phyloP scores from a whole-genome alignment of 2,329 filamentous ascomycete species.

The Apiospora saccharicola region DNA sequence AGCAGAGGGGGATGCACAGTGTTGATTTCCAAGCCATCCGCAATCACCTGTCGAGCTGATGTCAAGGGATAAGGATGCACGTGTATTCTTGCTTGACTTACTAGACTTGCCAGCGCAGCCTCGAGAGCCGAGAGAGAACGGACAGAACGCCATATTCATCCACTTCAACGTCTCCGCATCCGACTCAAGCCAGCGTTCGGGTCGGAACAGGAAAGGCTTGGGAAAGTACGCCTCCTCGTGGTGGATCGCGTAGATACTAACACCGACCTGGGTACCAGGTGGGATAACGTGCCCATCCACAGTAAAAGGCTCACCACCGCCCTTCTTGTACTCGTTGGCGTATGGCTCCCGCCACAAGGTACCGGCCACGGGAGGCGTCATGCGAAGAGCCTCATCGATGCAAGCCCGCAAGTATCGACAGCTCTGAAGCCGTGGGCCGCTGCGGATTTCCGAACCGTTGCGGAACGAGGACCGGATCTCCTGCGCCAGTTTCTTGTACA shows the following conservation, averaged over 20 bases:
- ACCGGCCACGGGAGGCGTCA: constrained; percentile 24
- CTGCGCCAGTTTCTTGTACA: constrained; percentile 14
- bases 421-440: constrained; percentile 19
- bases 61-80: too few relatives aligned
- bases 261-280: constrained; percentile 27
- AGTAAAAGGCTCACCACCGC: not conserved
- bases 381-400: constrained; percentile 26
- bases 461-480: constrained; percentile 28
- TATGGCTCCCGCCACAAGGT: constrained; percentile 25
- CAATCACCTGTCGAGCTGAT: not conserved
- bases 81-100: not conserved
- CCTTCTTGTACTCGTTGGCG: not conserved
- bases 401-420: constrained; percentile 29
- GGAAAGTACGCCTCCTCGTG: constrained; percentile 28
- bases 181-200: constrained; percentile 26
- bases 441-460: constrained; percentile 21
- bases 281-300: constrained; percentile 26
- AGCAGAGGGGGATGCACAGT: not conserved
- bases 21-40: too few relatives aligned
- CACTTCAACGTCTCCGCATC: not conserved
- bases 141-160: constrained; percentile 27
- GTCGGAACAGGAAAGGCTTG: constrained; percentile 27
- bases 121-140: constrained; percentile 47
- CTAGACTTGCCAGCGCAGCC: constrained; percentile 47
- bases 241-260: constrained; percentile 25